Conservation (phyloP, 495 filamentous ascomycete genomes). For the Penicillium egyptiacum region DNA sequence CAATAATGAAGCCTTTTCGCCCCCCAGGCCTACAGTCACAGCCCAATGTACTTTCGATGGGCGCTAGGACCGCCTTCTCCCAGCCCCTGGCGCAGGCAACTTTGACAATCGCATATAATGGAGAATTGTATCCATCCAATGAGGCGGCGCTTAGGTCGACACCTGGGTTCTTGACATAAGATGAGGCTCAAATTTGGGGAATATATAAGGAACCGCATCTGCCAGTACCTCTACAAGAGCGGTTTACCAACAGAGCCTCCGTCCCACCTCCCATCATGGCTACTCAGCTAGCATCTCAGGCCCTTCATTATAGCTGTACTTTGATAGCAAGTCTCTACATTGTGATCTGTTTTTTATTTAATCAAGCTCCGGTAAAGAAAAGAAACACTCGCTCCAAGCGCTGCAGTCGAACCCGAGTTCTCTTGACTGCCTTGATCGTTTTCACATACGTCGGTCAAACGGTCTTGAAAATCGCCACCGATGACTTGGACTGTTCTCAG, state of each 20-base stretch:
- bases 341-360: slow-evolving; percentile 3
- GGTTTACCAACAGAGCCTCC: not conserved
- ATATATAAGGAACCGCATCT: slow-evolving; percentile 1
- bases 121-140: not conserved
- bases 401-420: not conserved
- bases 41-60: not conserved
- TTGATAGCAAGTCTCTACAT: slow-evolving; percentile 3
- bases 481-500: slow-evolving; percentile 10
- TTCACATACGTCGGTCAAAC: slow-evolving; percentile 12
- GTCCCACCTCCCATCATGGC: slow-evolving; percentile 3
- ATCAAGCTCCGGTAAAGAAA: not conserved
- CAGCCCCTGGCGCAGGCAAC: slow-evolving; percentile 3
- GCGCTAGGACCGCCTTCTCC: not conserved
- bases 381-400: slow-evolving; percentile 1
- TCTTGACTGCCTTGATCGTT: slow-evolving; percentile 4
- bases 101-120: not conserved
- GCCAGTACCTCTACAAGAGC: not conserved
- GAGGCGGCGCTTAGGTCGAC: not conserved
- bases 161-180: not conserved
- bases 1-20: not conserved
- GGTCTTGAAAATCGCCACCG: not conserved
- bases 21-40: not conserved
- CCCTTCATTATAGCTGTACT: slow-evolving; percentile 10
- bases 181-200: slow-evolving; percentile 4
- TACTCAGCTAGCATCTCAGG: slow-evolving; percentile 1